Base-by-base conservation (phyloP, 192 early-diverging fungal species). In the Rhizophagus sp. region DNA sequence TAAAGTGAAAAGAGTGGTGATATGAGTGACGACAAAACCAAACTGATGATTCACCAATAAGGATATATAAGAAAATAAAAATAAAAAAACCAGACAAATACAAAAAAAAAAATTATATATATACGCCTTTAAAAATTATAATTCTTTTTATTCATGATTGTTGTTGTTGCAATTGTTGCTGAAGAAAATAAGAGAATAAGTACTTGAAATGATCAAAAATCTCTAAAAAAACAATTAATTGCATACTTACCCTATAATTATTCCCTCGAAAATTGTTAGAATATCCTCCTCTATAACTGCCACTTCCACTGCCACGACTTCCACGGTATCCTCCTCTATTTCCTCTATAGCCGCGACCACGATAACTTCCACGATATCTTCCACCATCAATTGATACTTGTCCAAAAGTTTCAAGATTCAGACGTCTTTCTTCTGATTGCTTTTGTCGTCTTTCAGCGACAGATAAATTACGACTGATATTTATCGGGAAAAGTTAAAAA, bases 341-440 rank as follows among this genome's bases (percentile, higher is more conserved):
- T 66, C 85, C 84, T 49, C 85, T 82, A 27, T 85, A 84, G 24
- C 87, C 85, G 41, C 88, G 84, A 39, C 91, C 88, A 74, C 92
- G 87, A 71, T 91, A 87, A 49, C 89, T 85, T 6, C 82, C 81
- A 80, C 90, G 88, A 83, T 89, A 88, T 39, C 92, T 88, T 70
- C 89, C 89, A 79, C 89, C 89, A 70, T 94, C 92, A 19, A 91
- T 88, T 3, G 91, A 85, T 10, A 91, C 85, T 85, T 98, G 96
- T 24, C 98, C 98, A 91, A 99, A 99, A 0, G 98, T 99, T 83
- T 98, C 97, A 84, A 97, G 85, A 84, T 99, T 99, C 82, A 97
- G 84, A 76, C 90, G 88, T 57, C 96, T 90, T 85, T 99, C 98
- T 82, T 96, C 94, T 44, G 93, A 90, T 83, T 91, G 89, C 25